phyloP scores from a whole-genome alignment of 805 yeast species.

The Candida dendrica region DNA sequence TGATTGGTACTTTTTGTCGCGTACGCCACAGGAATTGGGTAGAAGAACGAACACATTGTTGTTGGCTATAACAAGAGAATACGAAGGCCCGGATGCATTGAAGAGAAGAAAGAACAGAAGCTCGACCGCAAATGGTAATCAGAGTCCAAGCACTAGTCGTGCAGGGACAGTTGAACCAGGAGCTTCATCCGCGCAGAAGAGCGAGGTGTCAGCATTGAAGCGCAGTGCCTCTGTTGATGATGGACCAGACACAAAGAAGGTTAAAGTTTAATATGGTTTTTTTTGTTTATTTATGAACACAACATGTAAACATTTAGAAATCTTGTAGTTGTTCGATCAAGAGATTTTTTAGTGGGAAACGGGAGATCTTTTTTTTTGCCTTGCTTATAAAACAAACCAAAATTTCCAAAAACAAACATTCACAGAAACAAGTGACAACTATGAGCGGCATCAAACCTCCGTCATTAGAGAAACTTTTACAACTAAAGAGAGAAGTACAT shows the following conservation, averaged over 20 bases:
- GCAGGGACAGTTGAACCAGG: constrained; percentile 25
- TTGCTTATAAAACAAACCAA: too few species aligned
- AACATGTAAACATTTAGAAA: too few species aligned
- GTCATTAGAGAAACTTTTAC: not conserved
- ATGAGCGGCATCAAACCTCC: not conserved
- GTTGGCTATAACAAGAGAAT: constrained; percentile 63
- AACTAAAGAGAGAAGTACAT: constrained; percentile 2
- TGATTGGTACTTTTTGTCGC: constrained; percentile 66
- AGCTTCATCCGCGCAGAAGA: not conserved
- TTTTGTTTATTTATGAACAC: too few species aligned
- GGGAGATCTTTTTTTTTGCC: too few species aligned
- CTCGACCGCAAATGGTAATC: not conserved
- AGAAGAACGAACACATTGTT: constrained; percentile 64
- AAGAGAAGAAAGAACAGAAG: constrained; percentile 26
- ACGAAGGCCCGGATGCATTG: constrained; percentile 50
- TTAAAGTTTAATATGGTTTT: constrained; percentile 2
- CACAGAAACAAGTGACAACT: too few species aligned
- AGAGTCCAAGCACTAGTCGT: constrained; percentile 20
- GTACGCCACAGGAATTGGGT: constrained; percentile 66
- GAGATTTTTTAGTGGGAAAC: too few species aligned
- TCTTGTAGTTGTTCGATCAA: too few species aligned
- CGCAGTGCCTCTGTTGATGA: not conserved
- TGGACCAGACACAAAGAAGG: constrained; percentile 9
- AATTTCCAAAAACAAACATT: too few species aligned
- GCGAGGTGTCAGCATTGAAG: not conserved